phyloP scores from a whole-genome alignment of 1,284 basidiomycete species.

The Ceratobasidium sp. region DNA sequence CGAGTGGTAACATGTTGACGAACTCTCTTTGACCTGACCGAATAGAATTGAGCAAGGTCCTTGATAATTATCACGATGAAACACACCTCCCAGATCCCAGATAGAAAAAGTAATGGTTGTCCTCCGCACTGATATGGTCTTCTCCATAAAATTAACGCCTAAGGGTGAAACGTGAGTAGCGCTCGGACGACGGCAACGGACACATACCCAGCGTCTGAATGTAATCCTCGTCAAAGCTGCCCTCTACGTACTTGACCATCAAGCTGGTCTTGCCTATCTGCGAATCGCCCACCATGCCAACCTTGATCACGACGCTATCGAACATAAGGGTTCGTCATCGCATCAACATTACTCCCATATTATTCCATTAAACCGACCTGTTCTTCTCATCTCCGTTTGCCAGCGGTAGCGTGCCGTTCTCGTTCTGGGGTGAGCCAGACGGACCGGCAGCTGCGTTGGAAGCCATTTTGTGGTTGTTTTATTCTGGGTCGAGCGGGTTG shows the following conservation, averaged over 20 bases:
- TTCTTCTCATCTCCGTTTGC: constrained; percentile 42
- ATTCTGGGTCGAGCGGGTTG: not conserved
- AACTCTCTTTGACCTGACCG: constrained; percentile 85
- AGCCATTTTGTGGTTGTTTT: constrained; percentile 18
- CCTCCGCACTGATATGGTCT: constrained; percentile 95
- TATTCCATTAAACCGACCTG: no score
- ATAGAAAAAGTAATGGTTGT: constrained; percentile 99
- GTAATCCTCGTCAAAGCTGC: constrained; percentile 97
- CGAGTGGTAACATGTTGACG: constrained; percentile 97
- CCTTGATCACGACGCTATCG: constrained; percentile 90
- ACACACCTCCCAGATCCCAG: constrained; percentile 88
- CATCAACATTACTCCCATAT: not conserved
- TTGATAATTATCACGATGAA: not conserved
- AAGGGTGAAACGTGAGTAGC: not conserved
- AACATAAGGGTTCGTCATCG: constrained; percentile 17
- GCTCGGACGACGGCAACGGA: constrained; percentile 11
- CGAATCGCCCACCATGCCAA: constrained; percentile 98
- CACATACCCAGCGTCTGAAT: constrained; percentile 92
- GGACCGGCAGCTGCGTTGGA: constrained; percentile 4
- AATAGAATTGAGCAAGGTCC: not conserved
- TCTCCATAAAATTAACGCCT: constrained; percentile 99
- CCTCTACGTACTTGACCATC: constrained; percentile 99
- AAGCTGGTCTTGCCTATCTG: constrained; percentile 98
- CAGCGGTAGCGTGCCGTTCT: constrained; percentile 18
- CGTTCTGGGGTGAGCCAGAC: constrained; percentile 12